Base-by-base conservation (phyloP, 2,329 filamentous ascomycete genomes). In the Pseudocercospora cruenta region DNA sequence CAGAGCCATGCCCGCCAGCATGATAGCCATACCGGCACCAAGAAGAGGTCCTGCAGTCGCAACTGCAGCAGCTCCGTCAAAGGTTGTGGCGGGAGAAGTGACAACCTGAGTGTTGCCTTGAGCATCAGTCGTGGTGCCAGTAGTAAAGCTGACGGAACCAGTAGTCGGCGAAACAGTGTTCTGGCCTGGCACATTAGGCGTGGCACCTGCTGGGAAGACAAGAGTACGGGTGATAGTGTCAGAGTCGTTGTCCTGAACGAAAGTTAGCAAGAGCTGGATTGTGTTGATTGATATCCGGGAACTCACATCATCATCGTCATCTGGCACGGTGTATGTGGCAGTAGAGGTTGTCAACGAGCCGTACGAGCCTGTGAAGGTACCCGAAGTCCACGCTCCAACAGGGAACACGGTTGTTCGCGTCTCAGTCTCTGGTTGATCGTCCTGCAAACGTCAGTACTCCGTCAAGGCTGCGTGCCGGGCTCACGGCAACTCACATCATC, bases 1-100 rank as follows among this genome's bases (percentile, higher is more conserved):
- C 7, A 61, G 28, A 33, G 59, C 59, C 43, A 61, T 51, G 10
- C 59, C 59, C n/a, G 59, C 59, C 39, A 61, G 26, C 59, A 61
- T 51, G 45, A 61, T 22, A 12, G 49, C 49, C 16, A 53, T 28
- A 53, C 59, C 59, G 28, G 59, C 59, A 33, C 59, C 59, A 53
- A 61, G 43, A 21, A 33, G 49, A 19, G 59, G 59, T 36, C 19
- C 43, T 14, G 49, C 59, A 16, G 59, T 61, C 28, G 59, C 59
- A 21, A 61, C 21, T 6, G 59, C 43, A 2, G 59, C 59, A 8
- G 59, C 43, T 21, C 59, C 59, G 22, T 49, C 39, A 47, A 51
- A 61, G 10, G 45, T 49, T 1, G 45, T 61, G n/a, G 31, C 55
- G 3, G 55, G 28, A 21, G 55, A 58, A 24, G 55, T 36, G 16